Evolutionary conservation across 352 stramenopile species (phyloP), one percentile per base, ranked within the genome.

Genomic region (Nothophytophthora sp.): DNA sequence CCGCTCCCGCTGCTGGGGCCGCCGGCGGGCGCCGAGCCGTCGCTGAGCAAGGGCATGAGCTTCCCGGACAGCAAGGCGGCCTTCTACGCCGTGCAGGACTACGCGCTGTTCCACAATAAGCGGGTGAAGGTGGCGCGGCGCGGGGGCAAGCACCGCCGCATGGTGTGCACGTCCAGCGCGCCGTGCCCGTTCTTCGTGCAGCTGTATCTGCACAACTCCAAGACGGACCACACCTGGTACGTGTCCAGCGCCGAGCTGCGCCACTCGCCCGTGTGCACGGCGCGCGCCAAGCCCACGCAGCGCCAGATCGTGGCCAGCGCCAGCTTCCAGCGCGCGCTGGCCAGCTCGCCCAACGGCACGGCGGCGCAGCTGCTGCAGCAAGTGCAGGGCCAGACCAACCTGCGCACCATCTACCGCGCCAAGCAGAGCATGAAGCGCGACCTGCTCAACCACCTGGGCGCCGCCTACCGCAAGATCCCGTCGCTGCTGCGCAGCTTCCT

Each of bases 121-220:
- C 63, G 73, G 39, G 77, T 84, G 9, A 70, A 71, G 34, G 67
- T 88, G 11, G 40, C 50, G n/a, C 64, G 62, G 9, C 75, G 75
- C 29, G 77, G 77, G n/a, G 77, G 77, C 36, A 85, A 83, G 30
- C 73, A 86, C 64, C 70, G 73, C n/a, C 63, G 60, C 20, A 49
- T 88, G 52, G 50, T 84, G 6, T 88, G 77, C 55, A 40, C 62
- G 12, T 68, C 67, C 13, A 50, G 55, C n/a, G 33, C 48, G 12
- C 30, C 53, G 5, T 88, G 77, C 23, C 62, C 72, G 23, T 88
- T 88, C 63, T 84, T 81, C 62, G 77, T 88, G 57, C 73, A 86
- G 45, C 58, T 86, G 19, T 86, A 86, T 50, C 59, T 78, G 52
- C 73, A 78, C 41, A 78, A 79, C 48, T 79, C 70, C 54, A 73